phyloP scores from a whole-genome alignment of 169 alveolate genomes.

The Cryptosporidium meleagridis region DNA sequence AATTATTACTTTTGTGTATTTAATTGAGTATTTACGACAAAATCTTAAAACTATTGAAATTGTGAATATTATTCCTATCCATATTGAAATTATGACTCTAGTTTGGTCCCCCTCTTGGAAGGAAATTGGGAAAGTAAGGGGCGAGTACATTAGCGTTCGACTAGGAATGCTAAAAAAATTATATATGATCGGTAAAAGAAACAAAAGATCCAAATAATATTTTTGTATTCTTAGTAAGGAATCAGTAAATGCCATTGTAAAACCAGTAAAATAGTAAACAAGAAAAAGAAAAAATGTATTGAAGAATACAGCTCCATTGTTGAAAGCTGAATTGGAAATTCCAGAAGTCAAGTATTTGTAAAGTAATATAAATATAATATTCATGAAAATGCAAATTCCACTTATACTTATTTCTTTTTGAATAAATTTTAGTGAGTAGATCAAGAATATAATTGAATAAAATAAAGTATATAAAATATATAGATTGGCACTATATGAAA shows the following conservation, averaged over 20 bases:
- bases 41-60: neutral
- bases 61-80: constrained; percentile 36
- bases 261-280: constrained; percentile 35
- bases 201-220: constrained; percentile 23
- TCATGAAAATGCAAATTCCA: constrained; percentile 16
- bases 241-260: constrained; percentile 6
- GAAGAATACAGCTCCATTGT: neutral
- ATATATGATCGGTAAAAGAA: constrained; percentile 24
- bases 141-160: neutral
- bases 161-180: neutral
- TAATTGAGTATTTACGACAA: neutral
- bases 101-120: neutral
- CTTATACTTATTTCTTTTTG: constrained; percentile 17
- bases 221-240: neutral
- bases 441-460: constrained; percentile 36
- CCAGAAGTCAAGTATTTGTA: constrained; percentile 1
- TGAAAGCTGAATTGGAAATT: neutral
- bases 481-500: constrained; percentile 3
- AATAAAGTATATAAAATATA: constrained; percentile 31
- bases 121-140: constrained; percentile 26
- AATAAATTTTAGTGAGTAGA: constrained; percentile 23
- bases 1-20: neutral
- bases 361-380: neutral
- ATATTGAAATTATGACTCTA: neutral
- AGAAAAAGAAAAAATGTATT: constrained; percentile 31